These are phyloP conservation scores for Hansfordia pulvinata DNA, from an alignment of 2,329 filamentous ascomycete species.

Conservation along the genomic window DNA sequence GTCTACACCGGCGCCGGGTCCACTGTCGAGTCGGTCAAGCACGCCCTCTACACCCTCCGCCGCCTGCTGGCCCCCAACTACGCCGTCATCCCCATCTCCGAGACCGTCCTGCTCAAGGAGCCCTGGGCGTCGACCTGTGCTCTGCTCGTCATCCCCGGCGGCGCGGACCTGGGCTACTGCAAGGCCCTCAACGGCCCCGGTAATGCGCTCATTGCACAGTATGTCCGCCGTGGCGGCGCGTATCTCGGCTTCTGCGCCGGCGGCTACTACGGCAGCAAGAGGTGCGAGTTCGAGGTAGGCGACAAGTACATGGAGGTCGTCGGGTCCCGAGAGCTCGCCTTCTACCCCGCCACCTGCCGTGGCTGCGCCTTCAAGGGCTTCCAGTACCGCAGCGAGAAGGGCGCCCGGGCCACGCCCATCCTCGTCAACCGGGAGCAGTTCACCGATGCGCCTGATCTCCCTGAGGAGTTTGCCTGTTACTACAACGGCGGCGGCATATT, in stretches of 20 bases:
- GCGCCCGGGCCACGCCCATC: slow-evolving; percentile 60
- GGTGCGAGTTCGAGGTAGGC: slow-evolving; percentile 87
- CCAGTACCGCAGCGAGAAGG: slow-evolving; percentile 76
- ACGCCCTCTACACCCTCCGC: slow-evolving; percentile 77
- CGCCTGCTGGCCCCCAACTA: slow-evolving; percentile 81
- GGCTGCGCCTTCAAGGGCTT: slow-evolving; percentile 85
- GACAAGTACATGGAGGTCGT: slow-evolving; percentile 71
- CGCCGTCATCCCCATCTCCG: slow-evolving; percentile 75
- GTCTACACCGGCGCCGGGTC: slow-evolving; percentile 90
- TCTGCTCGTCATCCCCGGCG: slow-evolving; percentile 81
- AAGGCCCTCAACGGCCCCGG: slow-evolving; percentile 75
- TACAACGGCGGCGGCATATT: slow-evolving; percentile 95
- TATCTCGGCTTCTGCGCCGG: slow-evolving; percentile 93
- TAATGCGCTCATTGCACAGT: slow-evolving; percentile 73
- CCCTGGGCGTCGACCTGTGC: slow-evolving; percentile 83
- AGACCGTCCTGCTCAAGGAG: slow-evolving; percentile 71
- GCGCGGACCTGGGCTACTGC: slow-evolving; percentile 88
- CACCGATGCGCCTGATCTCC: slow-evolving; percentile 29
- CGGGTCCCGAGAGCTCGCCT: slow-evolving; percentile 70
- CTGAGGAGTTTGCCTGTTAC: slow-evolving; percentile 59
- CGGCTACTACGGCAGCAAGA: slow-evolving; percentile 72
- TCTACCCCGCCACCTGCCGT: slow-evolving; percentile 77
- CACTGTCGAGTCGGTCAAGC: slow-evolving; percentile 76
- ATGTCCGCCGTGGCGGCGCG: slow-evolving; percentile 69
- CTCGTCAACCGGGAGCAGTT: slow-evolving; percentile 50